Evolutionary conservation across 305 asterid species (phyloP).

Genomic region (Solanum hybrid): DNA sequence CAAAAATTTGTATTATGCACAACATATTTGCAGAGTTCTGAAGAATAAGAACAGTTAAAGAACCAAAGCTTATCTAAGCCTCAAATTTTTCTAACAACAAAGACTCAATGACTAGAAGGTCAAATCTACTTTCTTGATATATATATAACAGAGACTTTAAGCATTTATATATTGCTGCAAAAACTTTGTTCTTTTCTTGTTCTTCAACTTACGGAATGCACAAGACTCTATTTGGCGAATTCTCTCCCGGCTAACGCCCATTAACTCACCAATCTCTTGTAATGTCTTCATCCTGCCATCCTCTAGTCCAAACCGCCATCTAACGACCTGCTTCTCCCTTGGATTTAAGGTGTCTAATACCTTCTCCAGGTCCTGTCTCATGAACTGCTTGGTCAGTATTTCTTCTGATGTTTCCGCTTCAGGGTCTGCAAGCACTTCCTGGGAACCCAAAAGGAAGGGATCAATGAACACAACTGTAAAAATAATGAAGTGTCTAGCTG

Average conservation of each 20-base stretch:
- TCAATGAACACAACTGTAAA: neutral
- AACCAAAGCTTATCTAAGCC: neutral
- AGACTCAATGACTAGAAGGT: neutral
- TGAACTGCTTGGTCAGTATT: conserved; percentile 55
- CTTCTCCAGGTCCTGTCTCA: conserved; percentile 70
- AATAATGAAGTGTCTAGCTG: neutral
- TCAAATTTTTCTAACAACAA: neutral
- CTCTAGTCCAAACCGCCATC: conserved; percentile 73
- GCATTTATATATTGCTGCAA: conserved; percentile 62
- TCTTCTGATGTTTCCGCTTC: conserved; percentile 83
- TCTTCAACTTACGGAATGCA: conserved; percentile 85
- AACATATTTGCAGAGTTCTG: conserved; percentile 1
- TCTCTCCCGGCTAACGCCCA: conserved; percentile 94
- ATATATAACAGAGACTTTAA: conserved; percentile 3
- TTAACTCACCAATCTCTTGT: conserved; percentile 88
- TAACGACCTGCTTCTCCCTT: conserved; percentile 72
- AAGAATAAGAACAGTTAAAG: neutral
- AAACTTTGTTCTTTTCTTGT: conserved; percentile 69
- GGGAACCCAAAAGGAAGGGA: conserved; percentile 5
- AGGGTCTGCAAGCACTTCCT: conserved; percentile 86
- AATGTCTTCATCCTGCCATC: conserved; percentile 83
- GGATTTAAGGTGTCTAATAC: conserved; percentile 64
- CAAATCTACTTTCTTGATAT: neutral
- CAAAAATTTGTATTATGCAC: conserved; percentile 6
- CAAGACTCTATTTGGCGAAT: conserved; percentile 75